These are phyloP conservation scores for Suillus variegatus DNA, from an alignment of 768 basidiomycete species.

Conservation along the genomic window DNA sequence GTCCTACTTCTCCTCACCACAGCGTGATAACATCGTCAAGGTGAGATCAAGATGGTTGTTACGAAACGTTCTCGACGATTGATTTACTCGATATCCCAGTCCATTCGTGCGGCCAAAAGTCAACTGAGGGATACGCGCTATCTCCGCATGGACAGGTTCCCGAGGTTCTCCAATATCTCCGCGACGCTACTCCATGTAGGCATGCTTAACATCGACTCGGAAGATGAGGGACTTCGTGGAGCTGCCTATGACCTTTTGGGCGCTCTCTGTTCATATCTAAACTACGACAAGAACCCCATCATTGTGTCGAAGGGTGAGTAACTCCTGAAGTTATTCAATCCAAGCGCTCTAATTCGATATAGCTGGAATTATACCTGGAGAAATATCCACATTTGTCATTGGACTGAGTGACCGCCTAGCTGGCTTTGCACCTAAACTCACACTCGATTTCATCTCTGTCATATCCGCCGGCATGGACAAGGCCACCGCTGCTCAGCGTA, in stretches of 20 bases:
- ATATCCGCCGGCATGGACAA: constrained; percentile 67
- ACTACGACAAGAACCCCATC: constrained; percentile 72
- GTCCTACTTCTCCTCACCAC: constrained; percentile 72
- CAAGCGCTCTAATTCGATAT: constrained; percentile 10
- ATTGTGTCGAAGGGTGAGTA: constrained; percentile 67
- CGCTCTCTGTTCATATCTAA: constrained; percentile 74
- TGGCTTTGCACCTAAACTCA: constrained; percentile 75
- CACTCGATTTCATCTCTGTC: constrained; percentile 88
- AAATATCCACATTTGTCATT: constrained; percentile 59
- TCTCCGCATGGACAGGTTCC: constrained; percentile 61
- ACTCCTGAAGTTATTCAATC: neutral
- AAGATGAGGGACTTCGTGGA: constrained; percentile 74
- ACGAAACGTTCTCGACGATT: neutral
- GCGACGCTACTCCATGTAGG: constrained; percentile 87
- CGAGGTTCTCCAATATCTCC: constrained; percentile 81
- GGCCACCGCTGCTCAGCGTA: constrained; percentile 50
- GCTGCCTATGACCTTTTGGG: constrained; percentile 81
- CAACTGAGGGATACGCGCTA: constrained; percentile 58
- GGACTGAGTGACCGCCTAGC: constrained; percentile 74
- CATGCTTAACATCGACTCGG: constrained; percentile 72
- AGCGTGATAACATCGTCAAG: constrained; percentile 75
- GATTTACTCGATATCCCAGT: constrained; percentile 38
- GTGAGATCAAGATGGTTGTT: constrained; percentile 34
- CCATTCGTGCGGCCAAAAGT: constrained; percentile 75
- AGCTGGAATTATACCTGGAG: constrained; percentile 75